Percentiles rank a stretch among this genome's conserved stretches.
Conservation (phyloP, 2,329 filamentous ascomycete species). For the Aspergillus caelatus region DNA sequence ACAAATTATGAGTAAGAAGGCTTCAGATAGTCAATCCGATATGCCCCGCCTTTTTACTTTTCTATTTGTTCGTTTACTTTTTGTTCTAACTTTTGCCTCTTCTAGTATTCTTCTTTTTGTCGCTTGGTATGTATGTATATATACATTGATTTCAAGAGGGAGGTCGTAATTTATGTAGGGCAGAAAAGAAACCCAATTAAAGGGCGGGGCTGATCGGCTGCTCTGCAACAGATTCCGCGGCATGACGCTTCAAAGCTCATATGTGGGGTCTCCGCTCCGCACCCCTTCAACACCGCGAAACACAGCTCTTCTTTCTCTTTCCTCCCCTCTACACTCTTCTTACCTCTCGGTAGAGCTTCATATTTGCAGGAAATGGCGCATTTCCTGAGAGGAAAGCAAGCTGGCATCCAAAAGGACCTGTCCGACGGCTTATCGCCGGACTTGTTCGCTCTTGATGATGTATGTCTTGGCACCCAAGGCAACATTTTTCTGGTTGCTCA, state of each 20-base stretch:
- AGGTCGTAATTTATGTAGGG: not conserved
- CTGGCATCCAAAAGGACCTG: conserved; percentile 88
- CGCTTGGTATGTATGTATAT: too few relatives aligned
- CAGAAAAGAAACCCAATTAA: not conserved
- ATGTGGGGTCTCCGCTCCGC: conserved; percentile 23
- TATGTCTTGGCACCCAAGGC: conserved; percentile 42
- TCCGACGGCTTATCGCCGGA: conserved; percentile 78
- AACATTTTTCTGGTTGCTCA: conserved; percentile 21
- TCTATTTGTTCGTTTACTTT: too few relatives aligned
- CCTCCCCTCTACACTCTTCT: conserved; percentile 17
- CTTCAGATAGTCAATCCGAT: too few relatives aligned
- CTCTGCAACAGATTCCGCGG: not conserved
- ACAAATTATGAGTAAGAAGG: too few relatives aligned
- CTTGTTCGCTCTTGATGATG: conserved; percentile 81
- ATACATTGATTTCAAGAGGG: not conserved
- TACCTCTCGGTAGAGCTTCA: conserved; percentile 8
- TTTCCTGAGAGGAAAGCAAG: conserved; percentile 89
- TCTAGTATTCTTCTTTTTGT: too few relatives aligned
- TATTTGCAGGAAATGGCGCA: conserved; percentile 66
- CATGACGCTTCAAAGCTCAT: not conserved
- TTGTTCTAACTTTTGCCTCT: too few relatives aligned
- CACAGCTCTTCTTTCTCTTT: conserved; percentile 23
- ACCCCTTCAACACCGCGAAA: conserved; percentile 10
- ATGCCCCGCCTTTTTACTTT: too few relatives aligned
- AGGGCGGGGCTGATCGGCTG: not conserved